These are phyloP conservation scores for Halenospora varia DNA, from an alignment of 495 filamentous ascomycete genomes.

Conservation along the genomic window DNA sequence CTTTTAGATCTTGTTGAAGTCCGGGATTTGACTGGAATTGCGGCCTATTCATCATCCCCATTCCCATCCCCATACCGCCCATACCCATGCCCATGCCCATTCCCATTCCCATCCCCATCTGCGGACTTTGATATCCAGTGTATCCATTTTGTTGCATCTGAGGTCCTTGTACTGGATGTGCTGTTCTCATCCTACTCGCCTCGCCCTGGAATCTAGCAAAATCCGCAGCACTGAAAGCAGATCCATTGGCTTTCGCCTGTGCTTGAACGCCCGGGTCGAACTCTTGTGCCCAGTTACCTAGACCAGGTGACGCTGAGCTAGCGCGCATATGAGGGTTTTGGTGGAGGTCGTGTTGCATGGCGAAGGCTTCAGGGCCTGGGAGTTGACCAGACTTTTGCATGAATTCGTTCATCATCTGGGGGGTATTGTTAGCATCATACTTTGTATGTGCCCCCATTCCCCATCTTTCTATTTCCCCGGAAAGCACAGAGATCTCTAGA, in stretches of 20 bases:
- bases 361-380: constrained; percentile 45
- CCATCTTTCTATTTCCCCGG: background rate
- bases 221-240: constrained; percentile 76
- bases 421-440: constrained; percentile 3
- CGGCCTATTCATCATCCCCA: constrained; percentile 41
- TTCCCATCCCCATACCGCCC: constrained; percentile 31
- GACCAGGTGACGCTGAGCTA: constrained; percentile 51
- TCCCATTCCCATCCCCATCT: constrained; percentile 45
- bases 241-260: constrained; percentile 67
- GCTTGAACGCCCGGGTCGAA: constrained; percentile 63
- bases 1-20: constrained; percentile 58
- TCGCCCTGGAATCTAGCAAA: constrained; percentile 82
- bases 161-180: constrained; percentile 45
- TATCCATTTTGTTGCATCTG: constrained; percentile 50
- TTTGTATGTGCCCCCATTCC: background rate
- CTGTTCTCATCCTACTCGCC: constrained; percentile 52
- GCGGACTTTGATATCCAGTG: constrained; percentile 44
- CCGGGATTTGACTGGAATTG: constrained; percentile 31
- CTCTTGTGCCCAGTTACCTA: constrained; percentile 66
- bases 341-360: constrained; percentile 47
- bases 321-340: constrained; percentile 58
- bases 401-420: constrained; percentile 92
- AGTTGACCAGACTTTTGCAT: constrained; percentile 66
- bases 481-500: background rate
- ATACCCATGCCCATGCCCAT: constrained; percentile 38